Percentiles rank a stretch among this genome's conserved stretches.
phyloP scores from a whole-genome alignment of 2,329 filamentous ascomycete genomes.

The Cladosporium sphaerospermum region DNA sequence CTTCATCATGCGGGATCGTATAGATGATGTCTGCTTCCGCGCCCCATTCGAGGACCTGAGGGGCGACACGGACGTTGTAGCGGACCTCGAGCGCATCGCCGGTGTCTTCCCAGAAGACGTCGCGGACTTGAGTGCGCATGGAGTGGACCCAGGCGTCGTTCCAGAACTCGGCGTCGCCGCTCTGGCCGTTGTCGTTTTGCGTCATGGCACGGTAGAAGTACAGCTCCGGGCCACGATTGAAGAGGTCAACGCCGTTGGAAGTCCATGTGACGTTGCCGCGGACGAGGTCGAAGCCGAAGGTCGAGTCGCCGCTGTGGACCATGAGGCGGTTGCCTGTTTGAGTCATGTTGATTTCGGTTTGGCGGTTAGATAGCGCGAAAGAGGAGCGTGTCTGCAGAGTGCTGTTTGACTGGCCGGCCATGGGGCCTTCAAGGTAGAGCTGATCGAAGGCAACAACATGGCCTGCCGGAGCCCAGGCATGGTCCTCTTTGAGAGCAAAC shows the following conservation, averaged over 20 bases:
- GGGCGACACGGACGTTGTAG: conserved; percentile 36
- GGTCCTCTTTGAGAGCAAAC: conserved; percentile 31
- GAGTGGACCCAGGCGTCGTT: conserved; percentile 25
- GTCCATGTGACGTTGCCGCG: conserved; percentile 17
- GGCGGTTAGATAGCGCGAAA: background rate
- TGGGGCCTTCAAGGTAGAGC: conserved; percentile 21
- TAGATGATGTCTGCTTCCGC: conserved; percentile 42
- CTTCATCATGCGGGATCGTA: conserved; percentile 39
- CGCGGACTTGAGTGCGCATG: conserved; percentile 17
- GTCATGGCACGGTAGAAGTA: conserved; percentile 60
- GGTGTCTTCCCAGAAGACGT: conserved; percentile 12
- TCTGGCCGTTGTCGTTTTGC: conserved; percentile 55
- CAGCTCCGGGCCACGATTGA: conserved; percentile 17
- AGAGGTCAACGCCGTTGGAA: conserved; percentile 18
- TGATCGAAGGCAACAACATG: conserved; percentile 32
- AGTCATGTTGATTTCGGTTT: conserved; percentile 6
- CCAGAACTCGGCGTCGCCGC: conserved; percentile 50
- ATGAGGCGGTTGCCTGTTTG: conserved; percentile 3
- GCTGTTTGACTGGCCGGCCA: conserved; percentile 13
- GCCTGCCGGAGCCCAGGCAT: conserved; percentile 28
- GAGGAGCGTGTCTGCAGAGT: background rate
- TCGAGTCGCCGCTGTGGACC: conserved; percentile 5
- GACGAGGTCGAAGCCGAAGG: conserved; percentile 7
- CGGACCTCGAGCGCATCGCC: conserved; percentile 10
- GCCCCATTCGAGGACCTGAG: conserved; percentile 56